Percentiles rank a stretch among this genome's conserved stretches.
These are phyloP conservation scores for Nepenthes gracilis DNA, from an alignment of 148 eudicot genomes.

Conservation along the genomic window DNA sequence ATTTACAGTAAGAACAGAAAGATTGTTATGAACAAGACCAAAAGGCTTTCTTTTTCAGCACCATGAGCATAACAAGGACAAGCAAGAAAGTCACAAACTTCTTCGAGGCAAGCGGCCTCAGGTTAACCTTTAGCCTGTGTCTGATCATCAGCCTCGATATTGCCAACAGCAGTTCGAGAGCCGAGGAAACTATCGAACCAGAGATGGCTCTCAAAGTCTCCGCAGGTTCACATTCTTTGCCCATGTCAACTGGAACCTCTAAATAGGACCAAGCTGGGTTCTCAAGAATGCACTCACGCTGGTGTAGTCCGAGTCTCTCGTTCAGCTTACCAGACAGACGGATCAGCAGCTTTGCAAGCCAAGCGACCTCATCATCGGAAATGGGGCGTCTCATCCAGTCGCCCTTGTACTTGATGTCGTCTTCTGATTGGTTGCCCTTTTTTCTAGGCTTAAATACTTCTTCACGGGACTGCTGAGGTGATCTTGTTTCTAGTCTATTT, in stretches of 20 bases:
- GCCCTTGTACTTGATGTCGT: conserved; percentile 63
- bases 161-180: conserved; percentile 19
- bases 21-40: conserved; percentile 15
- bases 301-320: conserved; percentile 49
- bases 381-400: conserved; percentile 92
- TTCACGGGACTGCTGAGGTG: conserved; percentile 33
- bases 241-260: conserved; percentile 32
- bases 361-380: conserved; percentile 74
- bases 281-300: conserved; percentile 11
- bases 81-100: conserved; percentile 47
- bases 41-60: conserved; percentile 36
- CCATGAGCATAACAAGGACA: conserved; percentile 21
- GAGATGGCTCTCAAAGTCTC: conserved; percentile 37
- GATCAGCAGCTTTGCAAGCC: conserved; percentile 77
- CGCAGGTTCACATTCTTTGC: conserved; percentile 28
- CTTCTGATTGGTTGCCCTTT: conserved; percentile 21
- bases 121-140: conserved; percentile 69
- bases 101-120: conserved; percentile 82
- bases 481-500: conserved; percentile 22
- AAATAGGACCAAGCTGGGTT: conserved; percentile 36
- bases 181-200: conserved; percentile 26
- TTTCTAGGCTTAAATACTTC: conserved; percentile 73
- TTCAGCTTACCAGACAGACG: conserved; percentile 55
- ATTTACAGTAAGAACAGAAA: too few species aligned
- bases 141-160: conserved; percentile 43